Base-by-base conservation (phyloP, 192 early-diverging fungal species). In the Chytriomyces hyalinus region DNA sequence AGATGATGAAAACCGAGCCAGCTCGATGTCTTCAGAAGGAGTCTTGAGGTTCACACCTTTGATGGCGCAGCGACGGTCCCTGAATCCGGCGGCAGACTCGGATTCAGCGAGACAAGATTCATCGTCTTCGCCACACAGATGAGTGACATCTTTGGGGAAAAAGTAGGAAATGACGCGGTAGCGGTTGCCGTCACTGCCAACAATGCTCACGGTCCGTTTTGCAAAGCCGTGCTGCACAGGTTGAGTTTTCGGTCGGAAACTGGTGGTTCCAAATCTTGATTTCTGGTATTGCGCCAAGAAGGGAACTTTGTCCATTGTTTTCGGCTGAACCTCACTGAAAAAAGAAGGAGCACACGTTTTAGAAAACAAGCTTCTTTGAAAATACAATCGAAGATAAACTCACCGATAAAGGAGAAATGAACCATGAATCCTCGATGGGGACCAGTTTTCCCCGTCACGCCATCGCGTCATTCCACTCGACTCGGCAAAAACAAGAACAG, bases 381-480 rank as follows among this genome's bases (percentile, higher is more conserved):
- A 57, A 20, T 20, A 5, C 13, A n/a, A 3, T 26, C 24, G 24
- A 57, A 57, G 5, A 57, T 1, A 0, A 53, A 71, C 69, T 71
- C 57, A 20, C 10, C 69, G 69, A 45, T 71, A 71, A 3, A 71
- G 50, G 6, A 71, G 26, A 59, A 71, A 71, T 13, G 47, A 7
- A 8, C 69, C 69, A 28, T 71, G 69, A 24, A 71, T 71, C 9
- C 69, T n/a, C 8, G 69, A 71, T 7, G 69, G 69, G 0, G 69
- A 71, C 69, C 69, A 71, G 11, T 48, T 57, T 13, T 9, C 9
- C 3, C 69, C 69, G 57, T 71, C 69, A 57, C 69, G 48, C 69
- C 69, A 71, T 17, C 69, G 15, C 22, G 69, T 57, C 53, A 71
- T 13, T 53, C 22, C 26, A 8, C 49, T 50, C 7, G 49, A 57